Base-by-base conservation (phyloP, 2,329 filamentous ascomycete genomes). In the Metarhizium rileyi region DNA sequence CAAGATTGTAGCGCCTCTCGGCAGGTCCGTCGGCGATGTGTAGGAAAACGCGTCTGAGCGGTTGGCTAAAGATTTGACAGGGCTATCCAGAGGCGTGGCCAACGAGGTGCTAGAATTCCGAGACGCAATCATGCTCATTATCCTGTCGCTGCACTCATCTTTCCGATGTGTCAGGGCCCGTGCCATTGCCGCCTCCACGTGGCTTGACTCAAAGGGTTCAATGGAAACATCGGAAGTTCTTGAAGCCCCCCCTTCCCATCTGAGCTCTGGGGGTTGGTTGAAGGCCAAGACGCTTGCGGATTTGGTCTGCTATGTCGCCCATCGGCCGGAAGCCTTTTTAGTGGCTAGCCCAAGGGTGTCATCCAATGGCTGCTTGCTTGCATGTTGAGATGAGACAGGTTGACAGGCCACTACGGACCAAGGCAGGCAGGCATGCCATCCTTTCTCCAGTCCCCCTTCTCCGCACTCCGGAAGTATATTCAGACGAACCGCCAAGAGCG, bases 181-280 rank as follows among this genome's bases (percentile, higher is more conserved):
- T n/a, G 38, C 18, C 38, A 42, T 14, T 42, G 20, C 22, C 38
- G 10, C 54, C 46, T 18, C 27, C 44, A 46, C 44, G 44, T 46
- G 44, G 44, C 44, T 20, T 35, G 44, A 46, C 44, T 46, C 26
- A 9, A n/a, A n/a, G n/a, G n/a, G n/a, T n/a, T 26, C 12, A 33
- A 33, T 33, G 44, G 25, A 22, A 28, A 16, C 36, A 26, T 27
- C 14, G 7, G 40, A 43, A 44, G 18, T n/a, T 28, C 41, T 45
- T 28, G 27, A 33, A 22, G 27, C 12, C 16, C 20, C 38, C 38
- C 38, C 4, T 3, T 42, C 22, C 3, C 20, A n/a, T 22, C 20
- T 42, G 38, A 25, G 18, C 20, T 20, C 35, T 38, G 35, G 35
- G n/a, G 35, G n/a, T n/a, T 8, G 35, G 18, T 25, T 40, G 36